Conservation (phyloP, 805 yeast species). For the Yarrowia sp. region DNA sequence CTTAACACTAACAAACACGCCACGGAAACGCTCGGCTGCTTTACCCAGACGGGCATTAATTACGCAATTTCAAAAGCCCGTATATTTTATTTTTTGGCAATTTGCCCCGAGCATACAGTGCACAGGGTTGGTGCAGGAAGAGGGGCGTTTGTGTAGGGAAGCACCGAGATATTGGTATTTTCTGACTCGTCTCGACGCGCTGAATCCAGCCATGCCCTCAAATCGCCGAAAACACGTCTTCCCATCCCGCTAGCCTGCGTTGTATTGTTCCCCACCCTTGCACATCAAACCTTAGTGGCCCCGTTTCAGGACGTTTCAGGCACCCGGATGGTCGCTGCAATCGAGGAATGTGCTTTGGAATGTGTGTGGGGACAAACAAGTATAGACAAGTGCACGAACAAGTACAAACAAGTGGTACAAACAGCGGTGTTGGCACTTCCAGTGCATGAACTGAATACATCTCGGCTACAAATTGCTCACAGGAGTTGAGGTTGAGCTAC, state of each 20-base stretch:
- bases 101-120: background rate
- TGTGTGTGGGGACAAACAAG: no score
- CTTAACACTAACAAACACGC: no score
- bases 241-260: background rate
- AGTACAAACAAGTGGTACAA: background rate
- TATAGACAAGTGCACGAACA: no score
- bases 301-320: conserved; percentile 10
- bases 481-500: background rate
- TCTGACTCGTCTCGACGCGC: background rate
- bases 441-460: background rate
- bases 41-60: background rate
- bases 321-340: conserved; percentile 11
- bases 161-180: background rate
- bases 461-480: background rate
- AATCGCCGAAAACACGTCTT: background rate
- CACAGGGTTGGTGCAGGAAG: no score
- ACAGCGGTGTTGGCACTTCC: no score
- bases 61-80: background rate
- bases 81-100: background rate
- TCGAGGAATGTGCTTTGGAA: background rate
- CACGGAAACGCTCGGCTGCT: no score
- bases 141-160: background rate
- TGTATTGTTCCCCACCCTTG: background rate
- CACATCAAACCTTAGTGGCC: background rate
- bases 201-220: background rate